These are phyloP conservation scores for Chlorencoelia australis DNA, from an alignment of 2,329 filamentous ascomycete species.

Conservation along the genomic window DNA sequence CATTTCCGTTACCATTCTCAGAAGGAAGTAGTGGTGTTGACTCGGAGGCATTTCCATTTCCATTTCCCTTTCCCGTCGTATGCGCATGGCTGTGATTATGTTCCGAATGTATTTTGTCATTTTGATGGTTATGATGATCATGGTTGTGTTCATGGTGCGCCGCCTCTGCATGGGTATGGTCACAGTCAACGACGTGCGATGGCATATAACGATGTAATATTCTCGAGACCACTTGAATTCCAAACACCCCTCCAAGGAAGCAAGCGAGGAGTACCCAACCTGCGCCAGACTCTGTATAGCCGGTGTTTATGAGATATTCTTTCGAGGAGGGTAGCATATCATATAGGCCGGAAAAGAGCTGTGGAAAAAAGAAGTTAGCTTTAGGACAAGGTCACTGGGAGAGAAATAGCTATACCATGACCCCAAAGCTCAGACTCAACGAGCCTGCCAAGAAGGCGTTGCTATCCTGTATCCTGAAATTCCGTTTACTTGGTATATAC, in stretches of 20 bases:
- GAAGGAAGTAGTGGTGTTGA: constrained; percentile 21
- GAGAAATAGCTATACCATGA: constrained; percentile 63
- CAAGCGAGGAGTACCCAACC: constrained; percentile 58
- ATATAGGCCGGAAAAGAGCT: constrained; percentile 88
- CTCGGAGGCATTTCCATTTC: constrained; percentile 17
- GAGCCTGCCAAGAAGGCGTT: constrained; percentile 81
- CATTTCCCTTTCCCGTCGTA: constrained; percentile 1
- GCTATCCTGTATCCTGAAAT: constrained; percentile 84
- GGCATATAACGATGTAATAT: constrained; percentile 65
- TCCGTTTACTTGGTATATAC: constrained; percentile 58
- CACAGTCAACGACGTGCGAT: constrained; percentile 72
- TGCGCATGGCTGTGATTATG: neutral
- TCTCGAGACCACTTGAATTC: constrained; percentile 64
- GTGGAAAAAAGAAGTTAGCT: neutral
- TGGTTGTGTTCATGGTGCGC: constrained; percentile 19
- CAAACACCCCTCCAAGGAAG: constrained; percentile 63
- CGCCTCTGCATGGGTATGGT: constrained; percentile 58
- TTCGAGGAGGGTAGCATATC: constrained; percentile 87
- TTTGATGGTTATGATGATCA: neutral
- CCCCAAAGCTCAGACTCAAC: constrained; percentile 85
- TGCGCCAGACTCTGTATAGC: constrained; percentile 55
- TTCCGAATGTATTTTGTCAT: neutral
- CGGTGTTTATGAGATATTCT: constrained; percentile 61
- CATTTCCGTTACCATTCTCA: constrained; percentile 8
- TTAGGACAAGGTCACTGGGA: neutral